Evolutionary conservation across 768 basidiomycete genomes (phyloP).

Genomic region (Suillus luteus): DNA sequence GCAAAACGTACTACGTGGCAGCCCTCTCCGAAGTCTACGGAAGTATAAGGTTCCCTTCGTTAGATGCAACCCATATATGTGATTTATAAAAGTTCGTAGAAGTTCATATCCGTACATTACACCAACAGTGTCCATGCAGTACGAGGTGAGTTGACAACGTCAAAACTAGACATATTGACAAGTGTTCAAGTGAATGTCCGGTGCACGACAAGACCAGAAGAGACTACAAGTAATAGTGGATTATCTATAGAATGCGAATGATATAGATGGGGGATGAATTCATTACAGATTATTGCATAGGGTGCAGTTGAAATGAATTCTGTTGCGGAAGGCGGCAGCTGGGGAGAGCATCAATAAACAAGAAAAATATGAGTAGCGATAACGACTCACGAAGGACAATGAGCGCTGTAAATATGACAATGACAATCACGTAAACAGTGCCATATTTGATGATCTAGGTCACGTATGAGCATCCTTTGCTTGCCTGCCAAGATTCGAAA

Average conservation of each 20-base stretch:
- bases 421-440: constrained; percentile 66
- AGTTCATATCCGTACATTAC: constrained; percentile 17
- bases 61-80: constrained; percentile 8
- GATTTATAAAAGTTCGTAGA: constrained; percentile 10
- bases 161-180: constrained; percentile 14
- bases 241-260: constrained; percentile 32
- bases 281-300: constrained; percentile 68
- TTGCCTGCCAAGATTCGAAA: constrained; percentile 6
- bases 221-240: constrained; percentile 31
- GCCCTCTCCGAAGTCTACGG: not conserved
- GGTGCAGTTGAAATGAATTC: constrained; percentile 61
- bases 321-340: constrained; percentile 66
- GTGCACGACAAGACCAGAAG: constrained; percentile 11
- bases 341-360: constrained; percentile 15
- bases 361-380: constrained; percentile 13
- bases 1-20: not conserved
- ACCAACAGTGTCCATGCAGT: constrained; percentile 15
- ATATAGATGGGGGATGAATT: constrained; percentile 28
- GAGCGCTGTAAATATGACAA: constrained; percentile 72
- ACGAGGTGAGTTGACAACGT: constrained; percentile 10
- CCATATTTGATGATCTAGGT: constrained; percentile 81
- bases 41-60: not conserved
- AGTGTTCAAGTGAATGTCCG: constrained; percentile 12
- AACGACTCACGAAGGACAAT: constrained; percentile 73
- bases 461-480: constrained; percentile 16